phyloP scores from a whole-genome alignment of 495 filamentous ascomycete genomes.

The Umbilicaria muhlenbergii region DNA sequence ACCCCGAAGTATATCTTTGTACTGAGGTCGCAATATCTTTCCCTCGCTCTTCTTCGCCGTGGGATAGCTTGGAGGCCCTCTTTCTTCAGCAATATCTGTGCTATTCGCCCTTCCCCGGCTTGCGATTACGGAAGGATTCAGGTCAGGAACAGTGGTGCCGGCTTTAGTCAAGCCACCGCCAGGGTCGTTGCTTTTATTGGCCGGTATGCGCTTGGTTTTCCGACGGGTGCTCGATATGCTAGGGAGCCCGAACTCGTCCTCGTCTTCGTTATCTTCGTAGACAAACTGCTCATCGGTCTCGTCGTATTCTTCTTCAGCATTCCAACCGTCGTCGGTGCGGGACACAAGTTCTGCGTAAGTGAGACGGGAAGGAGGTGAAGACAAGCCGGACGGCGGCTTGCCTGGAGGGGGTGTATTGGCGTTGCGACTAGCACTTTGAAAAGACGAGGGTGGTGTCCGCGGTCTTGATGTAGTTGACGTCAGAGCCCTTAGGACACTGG shows the following conservation, averaged over 20 bases:
- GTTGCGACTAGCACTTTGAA: slow-evolving; percentile 20
- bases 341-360: slow-evolving; percentile 60
- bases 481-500: slow-evolving; percentile 27
- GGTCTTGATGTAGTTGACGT: slow-evolving; percentile 36
- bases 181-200: slow-evolving; percentile 31
- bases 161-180: slow-evolving; percentile 18
- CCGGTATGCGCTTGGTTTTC: slow-evolving; percentile 37
- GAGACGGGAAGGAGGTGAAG: slow-evolving; percentile 47
- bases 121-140: slow-evolving; percentile 14
- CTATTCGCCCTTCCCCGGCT: slow-evolving; percentile 49
- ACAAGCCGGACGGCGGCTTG: slow-evolving; percentile 31
- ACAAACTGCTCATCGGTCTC: slow-evolving; percentile 49
- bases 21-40: slow-evolving; percentile 91
- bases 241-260: slow-evolving; percentile 87
- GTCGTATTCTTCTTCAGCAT: slow-evolving; percentile 33
- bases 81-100: slow-evolving; percentile 80
- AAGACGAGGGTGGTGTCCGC: slow-evolving; percentile 43
- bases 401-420: slow-evolving; percentile 39
- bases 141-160: slow-evolving; percentile 18
- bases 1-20: slow-evolving; percentile 86
- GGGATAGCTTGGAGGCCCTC: slow-evolving; percentile 77
- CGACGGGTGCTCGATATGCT: slow-evolving; percentile 78
- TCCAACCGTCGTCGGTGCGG: slow-evolving; percentile 63
- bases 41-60: slow-evolving; percentile 74
- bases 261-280: slow-evolving; percentile 61